Conservation (phyloP, 805 yeast genomes). For the Saccharomycopsis selenospora region DNA sequence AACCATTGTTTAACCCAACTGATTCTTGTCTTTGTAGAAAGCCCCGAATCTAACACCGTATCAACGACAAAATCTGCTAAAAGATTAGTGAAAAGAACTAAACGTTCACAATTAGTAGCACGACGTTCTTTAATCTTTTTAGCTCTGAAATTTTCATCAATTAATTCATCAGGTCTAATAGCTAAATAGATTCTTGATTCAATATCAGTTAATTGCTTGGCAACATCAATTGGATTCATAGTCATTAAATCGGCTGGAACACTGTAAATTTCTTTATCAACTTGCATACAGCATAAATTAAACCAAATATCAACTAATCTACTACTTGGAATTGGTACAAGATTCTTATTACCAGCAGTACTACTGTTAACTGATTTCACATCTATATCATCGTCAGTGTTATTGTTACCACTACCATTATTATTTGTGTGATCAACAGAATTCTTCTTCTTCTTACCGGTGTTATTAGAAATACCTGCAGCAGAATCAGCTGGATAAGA, state of each 20-base stretch:
- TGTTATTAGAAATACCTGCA: conserved; percentile 7
- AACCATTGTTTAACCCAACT: conserved; percentile 62
- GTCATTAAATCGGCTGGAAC: conserved; percentile 36
- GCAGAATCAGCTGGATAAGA: conserved; percentile 24
- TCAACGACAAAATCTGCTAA: conserved; percentile 69
- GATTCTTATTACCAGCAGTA: conserved; percentile 8
- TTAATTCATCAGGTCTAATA: conserved; percentile 57
- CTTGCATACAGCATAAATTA: conserved; percentile 41
- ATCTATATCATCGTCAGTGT: conserved; percentile 24
- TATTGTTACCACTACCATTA: conserved; percentile 44
- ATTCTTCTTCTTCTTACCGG: conserved; percentile 12
- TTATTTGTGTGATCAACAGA: conserved; percentile 25
- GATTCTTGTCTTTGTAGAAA: conserved; percentile 40
- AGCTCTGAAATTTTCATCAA: conserved; percentile 56
- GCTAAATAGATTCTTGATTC: conserved; percentile 61
- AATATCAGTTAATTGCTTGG: conserved; percentile 67
- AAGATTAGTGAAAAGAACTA: conserved; percentile 62
- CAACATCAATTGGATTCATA: conserved; percentile 64
- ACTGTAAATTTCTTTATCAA: conserved; percentile 11
- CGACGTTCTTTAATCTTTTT: conserved; percentile 47
- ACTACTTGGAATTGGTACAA: conserved; percentile 24
- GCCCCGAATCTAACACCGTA: conserved; percentile 49
- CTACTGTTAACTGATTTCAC: conserved; percentile 9
- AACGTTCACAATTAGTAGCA: conserved; percentile 42
- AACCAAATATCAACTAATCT: conserved; percentile 43